phyloP scores from a whole-genome alignment of 495 filamentous ascomycete genomes.

The Cryomyces antarcticus region DNA sequence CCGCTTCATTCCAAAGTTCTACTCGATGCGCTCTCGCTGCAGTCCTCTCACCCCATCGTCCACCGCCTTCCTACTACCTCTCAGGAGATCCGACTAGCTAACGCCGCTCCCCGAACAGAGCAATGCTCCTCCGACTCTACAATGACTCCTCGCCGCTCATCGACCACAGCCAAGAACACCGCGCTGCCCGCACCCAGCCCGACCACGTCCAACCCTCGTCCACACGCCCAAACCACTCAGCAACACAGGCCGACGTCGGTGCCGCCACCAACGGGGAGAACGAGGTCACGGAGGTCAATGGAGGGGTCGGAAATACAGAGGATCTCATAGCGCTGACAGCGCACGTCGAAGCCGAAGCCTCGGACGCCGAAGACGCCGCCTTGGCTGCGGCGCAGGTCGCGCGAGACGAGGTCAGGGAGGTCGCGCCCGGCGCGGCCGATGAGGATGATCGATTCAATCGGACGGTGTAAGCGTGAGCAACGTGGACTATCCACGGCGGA shows the following conservation, averaged over 20 bases:
- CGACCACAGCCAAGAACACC: constrained; percentile 20
- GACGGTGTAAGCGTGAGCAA: not conserved
- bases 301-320: not conserved
- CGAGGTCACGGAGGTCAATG: not conserved
- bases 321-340: too few relatives aligned
- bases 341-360: not conserved
- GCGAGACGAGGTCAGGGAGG: constrained; percentile 1
- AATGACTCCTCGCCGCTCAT: constrained; percentile 58
- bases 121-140: constrained; percentile 78
- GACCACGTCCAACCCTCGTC: not conserved
- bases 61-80: too few relatives aligned
- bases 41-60: too few relatives aligned
- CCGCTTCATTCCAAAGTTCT: too few relatives aligned
- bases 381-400: constrained; percentile 1
- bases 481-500: too few relatives aligned
- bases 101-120: constrained; percentile 13
- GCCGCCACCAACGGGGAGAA: not conserved
- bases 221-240: not conserved
- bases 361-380: not conserved
- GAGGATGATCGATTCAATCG: constrained; percentile 4
- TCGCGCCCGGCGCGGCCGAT: constrained; percentile 3
- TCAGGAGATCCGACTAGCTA: too few relatives aligned
- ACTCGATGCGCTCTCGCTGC: too few relatives aligned
- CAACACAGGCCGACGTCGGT: not conserved
- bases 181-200: not conserved